phyloP scores from a whole-genome alignment of 345 rosid genomes.

The Dipteronia dyeriana region DNA sequence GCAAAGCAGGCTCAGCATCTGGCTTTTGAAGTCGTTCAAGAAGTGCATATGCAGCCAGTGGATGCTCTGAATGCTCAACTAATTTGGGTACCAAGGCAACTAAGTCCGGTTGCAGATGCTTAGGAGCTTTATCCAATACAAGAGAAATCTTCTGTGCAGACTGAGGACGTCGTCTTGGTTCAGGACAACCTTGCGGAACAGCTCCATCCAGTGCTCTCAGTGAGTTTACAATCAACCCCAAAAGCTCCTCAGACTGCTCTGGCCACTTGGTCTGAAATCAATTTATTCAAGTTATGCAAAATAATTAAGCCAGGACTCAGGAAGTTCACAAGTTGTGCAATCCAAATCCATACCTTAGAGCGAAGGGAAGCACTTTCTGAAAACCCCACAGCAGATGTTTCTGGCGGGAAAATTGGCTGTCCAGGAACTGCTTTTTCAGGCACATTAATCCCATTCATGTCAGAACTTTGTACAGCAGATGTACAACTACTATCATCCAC shows the following conservation, averaged over 20 bases:
- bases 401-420: conserved; percentile 61
- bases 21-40: conserved; percentile 84
- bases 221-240: conserved; percentile 94
- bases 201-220: conserved; percentile 93
- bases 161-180: conserved; percentile 90
- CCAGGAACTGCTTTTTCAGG: conserved; percentile 59
- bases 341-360: conserved; percentile 60
- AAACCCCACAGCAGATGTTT: conserved; percentile 58
- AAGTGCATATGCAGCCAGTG: conserved; percentile 86
- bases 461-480: conserved; percentile 79
- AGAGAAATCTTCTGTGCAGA: conserved; percentile 94
- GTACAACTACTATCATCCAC: conserved; percentile 60
- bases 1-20: conserved; percentile 81
- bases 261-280: conserved; percentile 92
- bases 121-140: conserved; percentile 94
- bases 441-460: conserved; percentile 44
- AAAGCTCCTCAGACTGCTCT: conserved; percentile 97
- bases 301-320: conserved; percentile 19
- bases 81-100: conserved; percentile 94
- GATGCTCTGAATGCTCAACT: conserved; percentile 96
- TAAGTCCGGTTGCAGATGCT: conserved; percentile 84
- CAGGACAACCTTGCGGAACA: conserved; percentile 93
- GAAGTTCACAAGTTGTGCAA: conserved; percentile 23
- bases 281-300: conserved; percentile 20
- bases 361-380: conserved; percentile 58